Evolutionary conservation across 495 filamentous ascomycete genomes (phyloP).

Genomic region (Margaritispora aquatica): DNA sequence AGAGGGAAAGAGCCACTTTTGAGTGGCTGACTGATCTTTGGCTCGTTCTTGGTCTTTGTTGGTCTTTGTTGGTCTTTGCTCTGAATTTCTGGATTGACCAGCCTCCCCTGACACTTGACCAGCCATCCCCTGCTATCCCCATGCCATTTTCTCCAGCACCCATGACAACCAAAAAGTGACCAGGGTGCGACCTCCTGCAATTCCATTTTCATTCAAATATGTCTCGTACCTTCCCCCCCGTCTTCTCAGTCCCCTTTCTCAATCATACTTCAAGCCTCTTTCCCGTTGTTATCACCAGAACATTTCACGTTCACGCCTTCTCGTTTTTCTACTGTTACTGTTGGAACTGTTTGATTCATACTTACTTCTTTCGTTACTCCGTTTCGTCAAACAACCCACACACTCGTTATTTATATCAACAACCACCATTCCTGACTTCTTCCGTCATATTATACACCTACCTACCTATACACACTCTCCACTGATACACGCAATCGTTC

Average conservation of each 20-base stretch:
- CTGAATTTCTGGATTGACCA: no score
- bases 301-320: not conserved
- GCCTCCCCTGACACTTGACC: not conserved
- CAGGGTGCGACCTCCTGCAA: no score
- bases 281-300: not conserved
- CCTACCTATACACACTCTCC: no score
- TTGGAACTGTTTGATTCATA: no score
- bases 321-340: not conserved
- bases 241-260: not conserved
- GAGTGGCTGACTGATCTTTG: not conserved
- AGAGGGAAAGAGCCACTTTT: no score
- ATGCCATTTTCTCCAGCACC: not conserved
- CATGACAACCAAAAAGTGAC: not conserved
- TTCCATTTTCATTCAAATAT: not conserved
- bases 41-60: no score
- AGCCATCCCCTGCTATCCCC: no score
- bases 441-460: no score
- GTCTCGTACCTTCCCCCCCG: not conserved
- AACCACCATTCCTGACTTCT: no score
- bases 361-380: constrained; percentile 4
- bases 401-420: not conserved
- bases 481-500: not conserved
- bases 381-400: no score
- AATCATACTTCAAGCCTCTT: not conserved
- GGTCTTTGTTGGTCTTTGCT: no score